Evolutionary conservation across 2,329 filamentous ascomycete species (phyloP), one percentile per base, ranked within the genome.

Genomic region (Davidsoniella neocaledoniae): DNA sequence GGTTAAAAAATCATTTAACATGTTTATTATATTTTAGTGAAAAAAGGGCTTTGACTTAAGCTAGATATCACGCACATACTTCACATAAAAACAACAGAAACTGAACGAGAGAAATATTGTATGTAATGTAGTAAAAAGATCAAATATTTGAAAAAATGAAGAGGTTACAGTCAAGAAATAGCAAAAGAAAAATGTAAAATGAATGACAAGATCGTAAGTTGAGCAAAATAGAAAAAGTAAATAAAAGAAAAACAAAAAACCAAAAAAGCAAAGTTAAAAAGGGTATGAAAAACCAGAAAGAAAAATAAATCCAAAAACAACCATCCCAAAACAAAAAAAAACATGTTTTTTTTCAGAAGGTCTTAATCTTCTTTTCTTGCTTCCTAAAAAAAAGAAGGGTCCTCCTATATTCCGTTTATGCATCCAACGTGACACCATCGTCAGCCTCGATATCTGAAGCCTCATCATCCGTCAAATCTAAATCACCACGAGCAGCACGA

Each of bases 401-500:
- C 17, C 36, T 46, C 33, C 33, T 38, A 46, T 17, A 46, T 12
- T 29, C n/a, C 26, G 4, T 12, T n/a, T 33, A 42, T 19, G 10
- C 23, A 16, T 19, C 23, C 29, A 40, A 19, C 10, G 12, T 33
- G 17, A 23, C 48, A n/a, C 46, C 26, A 8, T 49, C 21, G 8
- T 46, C 49, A 10, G 9, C 36, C 5, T 47, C 39, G n/a, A 46
- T 14, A 43, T 49, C 47, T 12, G 47, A 49, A 29, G 42, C 38
- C 5, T 53, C 51, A 23, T 45, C 44, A 14, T 38, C 51, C 40
- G 46, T 49, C 38, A 53, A 46, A 44, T 53, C 51, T 14, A 53
- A 38, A 12, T 57, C 54, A n/a, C 43, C 53, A 29, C 55, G 53
- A 10, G 46, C 56, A 2, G 55, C 53, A 16, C 48, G 50, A 16